These are phyloP conservation scores for Lachnellula subtilissima DNA, from an alignment of 2,329 filamentous ascomycete genomes.

Conservation along the genomic window DNA sequence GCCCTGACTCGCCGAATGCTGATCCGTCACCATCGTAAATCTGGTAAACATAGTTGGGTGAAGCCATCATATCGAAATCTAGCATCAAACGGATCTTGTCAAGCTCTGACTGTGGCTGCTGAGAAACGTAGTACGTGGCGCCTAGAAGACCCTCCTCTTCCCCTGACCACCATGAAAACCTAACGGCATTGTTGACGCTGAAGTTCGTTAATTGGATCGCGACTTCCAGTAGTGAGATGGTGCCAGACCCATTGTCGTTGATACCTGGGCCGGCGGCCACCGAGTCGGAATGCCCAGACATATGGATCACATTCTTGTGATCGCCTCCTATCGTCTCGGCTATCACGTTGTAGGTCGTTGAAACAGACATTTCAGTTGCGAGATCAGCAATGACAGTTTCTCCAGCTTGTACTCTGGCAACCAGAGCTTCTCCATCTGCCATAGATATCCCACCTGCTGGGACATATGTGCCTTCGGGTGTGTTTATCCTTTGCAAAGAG, in stretches of 20 bases:
- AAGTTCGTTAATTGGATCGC: conserved; percentile 53
- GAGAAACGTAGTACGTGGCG: conserved; percentile 55
- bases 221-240: conserved; percentile 51
- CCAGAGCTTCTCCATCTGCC: conserved; percentile 29
- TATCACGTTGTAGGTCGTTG: conserved; percentile 45
- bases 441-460: conserved; percentile 44
- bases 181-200: conserved; percentile 57
- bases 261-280: conserved; percentile 51
- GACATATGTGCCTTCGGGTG: conserved; percentile 44
- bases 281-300: conserved; percentile 58
- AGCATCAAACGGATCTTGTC: conserved; percentile 59
- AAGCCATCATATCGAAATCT: conserved; percentile 44
- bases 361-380: background rate
- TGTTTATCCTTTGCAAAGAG: conserved; percentile 39
- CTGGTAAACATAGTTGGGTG: conserved; percentile 59
- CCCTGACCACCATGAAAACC: conserved; percentile 62
- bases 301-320: conserved; percentile 57
- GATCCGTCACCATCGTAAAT: conserved; percentile 67
- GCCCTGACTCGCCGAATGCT: conserved; percentile 64
- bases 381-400: conserved; percentile 12
- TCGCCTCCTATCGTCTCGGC: conserved; percentile 56
- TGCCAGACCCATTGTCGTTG: conserved; percentile 34
- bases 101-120: conserved; percentile 50
- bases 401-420: conserved; percentile 7
- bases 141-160: conserved; percentile 61